Base-by-base conservation (phyloP, 805 yeast species). In the Metschnikowia santaceciliae region DNA sequence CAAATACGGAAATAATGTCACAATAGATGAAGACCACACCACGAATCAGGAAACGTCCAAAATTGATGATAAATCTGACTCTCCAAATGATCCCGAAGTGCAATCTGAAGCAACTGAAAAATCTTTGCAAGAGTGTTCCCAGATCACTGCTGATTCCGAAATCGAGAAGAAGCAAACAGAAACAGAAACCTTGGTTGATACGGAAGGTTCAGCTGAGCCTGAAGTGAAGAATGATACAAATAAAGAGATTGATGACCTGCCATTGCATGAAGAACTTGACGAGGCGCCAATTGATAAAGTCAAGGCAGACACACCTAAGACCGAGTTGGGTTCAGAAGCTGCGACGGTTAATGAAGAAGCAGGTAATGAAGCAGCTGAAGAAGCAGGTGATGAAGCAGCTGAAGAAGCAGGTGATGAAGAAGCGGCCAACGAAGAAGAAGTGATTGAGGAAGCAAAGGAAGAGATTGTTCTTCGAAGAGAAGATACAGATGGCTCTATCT, bases 401-500 rank as follows among this genome's bases (percentile, higher is more conserved):
- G 32, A 39, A 22, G 32, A 22, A 14, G 32, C 32, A 22, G 42
- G 13, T 17, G 15, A 7, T n/a, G 30, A 22, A 46, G 35, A 32
- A 36, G 46, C 14, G 44, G 37, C 23, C 23, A 35, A 46, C 20
- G 52, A 53, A 43, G 52, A 42, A 8, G 11, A 8, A 8, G 11
- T 8, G 11, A 37, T 45, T 19, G 52, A 53, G 39, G 52, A 42
- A 20, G 57, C 46, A 34, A 20, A 37, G 3, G 44, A 35, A 17
- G 37, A 44, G 8, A 20, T 46, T 13, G 47, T 32, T 26, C 17
- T 44, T 11, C 34, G 40, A 17, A 36, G 47, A 44, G 13, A 44
- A 36, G 47, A 44, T 35, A 22, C 23, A 6, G 56, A 56, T 20
- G 58, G 62, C 8, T 65, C 62, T 26, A 53, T 72, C 0, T 82